Conservation (phyloP, 2,329 filamentous ascomycete species). For the Didymellaceae sp. region DNA sequence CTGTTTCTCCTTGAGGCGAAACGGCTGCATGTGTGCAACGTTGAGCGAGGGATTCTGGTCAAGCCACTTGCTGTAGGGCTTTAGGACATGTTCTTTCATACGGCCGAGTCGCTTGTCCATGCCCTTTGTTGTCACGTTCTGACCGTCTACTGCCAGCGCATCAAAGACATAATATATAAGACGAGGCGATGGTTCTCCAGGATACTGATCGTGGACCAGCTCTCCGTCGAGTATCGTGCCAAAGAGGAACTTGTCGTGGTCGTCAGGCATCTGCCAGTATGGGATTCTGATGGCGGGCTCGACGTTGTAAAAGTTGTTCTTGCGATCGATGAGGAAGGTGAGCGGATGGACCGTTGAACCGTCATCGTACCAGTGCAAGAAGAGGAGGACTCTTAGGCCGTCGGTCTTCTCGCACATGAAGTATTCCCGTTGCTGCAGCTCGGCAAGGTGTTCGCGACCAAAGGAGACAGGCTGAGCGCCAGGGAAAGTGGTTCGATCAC, state of each 20-base stretch:
- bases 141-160: slow-evolving; percentile 80
- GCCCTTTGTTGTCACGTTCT: slow-evolving; percentile 76
- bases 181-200: slow-evolving; percentile 66
- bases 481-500: slow-evolving; percentile 74
- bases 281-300: slow-evolving; percentile 80
- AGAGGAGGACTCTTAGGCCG: slow-evolving; percentile 93
- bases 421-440: slow-evolving; percentile 84
- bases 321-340: slow-evolving; percentile 95
- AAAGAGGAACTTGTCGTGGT: slow-evolving; percentile 70
- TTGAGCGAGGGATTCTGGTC: slow-evolving; percentile 60
- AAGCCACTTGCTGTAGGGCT: slow-evolving; percentile 70
- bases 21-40: slow-evolving; percentile 62
- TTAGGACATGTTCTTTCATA: slow-evolving; percentile 78
- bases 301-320: slow-evolving; percentile 95
- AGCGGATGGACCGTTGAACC: slow-evolving; percentile 48
- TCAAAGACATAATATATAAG: slow-evolving; percentile 93
- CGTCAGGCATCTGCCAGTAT: slow-evolving; percentile 63
- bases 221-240: slow-evolving; percentile 91
- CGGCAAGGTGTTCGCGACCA: slow-evolving; percentile 77
- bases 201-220: slow-evolving; percentile 81
- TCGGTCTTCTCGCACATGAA: slow-evolving; percentile 99
- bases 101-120: slow-evolving; percentile 90
- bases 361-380: slow-evolving; percentile 72
- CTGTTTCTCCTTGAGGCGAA: slow-evolving; percentile 84
- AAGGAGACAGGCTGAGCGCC: slow-evolving; percentile 96